phyloP scores from a whole-genome alignment of 2,329 filamentous ascomycete species.

The Chaetomium sp. region DNA sequence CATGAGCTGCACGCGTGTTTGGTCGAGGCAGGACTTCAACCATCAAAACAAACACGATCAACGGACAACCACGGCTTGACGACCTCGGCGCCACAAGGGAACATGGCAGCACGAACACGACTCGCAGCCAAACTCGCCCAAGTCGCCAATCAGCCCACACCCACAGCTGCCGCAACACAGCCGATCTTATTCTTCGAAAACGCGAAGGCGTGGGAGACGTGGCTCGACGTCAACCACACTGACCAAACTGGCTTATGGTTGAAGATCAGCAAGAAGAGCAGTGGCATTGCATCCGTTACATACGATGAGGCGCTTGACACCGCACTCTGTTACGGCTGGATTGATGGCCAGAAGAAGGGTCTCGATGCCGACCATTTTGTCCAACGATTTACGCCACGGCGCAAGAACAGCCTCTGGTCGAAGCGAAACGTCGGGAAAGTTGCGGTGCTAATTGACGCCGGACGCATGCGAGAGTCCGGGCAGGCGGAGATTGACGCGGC shows the following conservation, averaged over 20 bases:
- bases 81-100: no score
- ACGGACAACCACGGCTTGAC: no score
- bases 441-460: constrained; percentile 36
- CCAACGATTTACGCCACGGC: constrained; percentile 53
- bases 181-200: constrained; percentile 27
- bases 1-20: no score
- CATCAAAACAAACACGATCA: no score
- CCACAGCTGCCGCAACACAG: neutral
- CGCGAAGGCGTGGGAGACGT: constrained; percentile 30
- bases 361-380: constrained; percentile 43
- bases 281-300: constrained; percentile 38
- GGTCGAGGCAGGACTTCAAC: no score
- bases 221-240: constrained; percentile 34
- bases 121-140: constrained; percentile 4
- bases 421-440: constrained; percentile 52
- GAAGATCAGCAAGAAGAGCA: constrained; percentile 43
- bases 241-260: constrained; percentile 38
- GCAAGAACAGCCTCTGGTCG: constrained; percentile 51
- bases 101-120: constrained; percentile 6
- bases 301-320: constrained; percentile 48
- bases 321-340: constrained; percentile 58
- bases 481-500: constrained; percentile 47
- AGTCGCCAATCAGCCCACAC: neutral
- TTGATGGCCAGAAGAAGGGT: constrained; percentile 48
- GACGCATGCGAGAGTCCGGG: constrained; percentile 44